Evolutionary conservation across 2,329 filamentous ascomycete genomes (phyloP), one percentile per base, ranked within the genome.

Genomic region (Pestalotiopsis sp.): DNA sequence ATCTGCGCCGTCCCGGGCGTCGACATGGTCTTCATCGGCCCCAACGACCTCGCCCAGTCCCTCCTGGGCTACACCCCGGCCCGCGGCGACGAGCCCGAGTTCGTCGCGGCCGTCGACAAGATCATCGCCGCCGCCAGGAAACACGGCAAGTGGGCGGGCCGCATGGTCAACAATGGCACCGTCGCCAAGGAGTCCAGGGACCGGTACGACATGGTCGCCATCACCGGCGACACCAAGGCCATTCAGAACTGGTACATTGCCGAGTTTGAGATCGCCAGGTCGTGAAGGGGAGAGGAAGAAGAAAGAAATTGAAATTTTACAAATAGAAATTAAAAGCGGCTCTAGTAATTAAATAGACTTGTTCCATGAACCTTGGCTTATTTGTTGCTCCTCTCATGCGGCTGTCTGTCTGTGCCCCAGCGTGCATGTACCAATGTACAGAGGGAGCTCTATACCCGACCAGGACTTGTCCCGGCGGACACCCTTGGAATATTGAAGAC

Each of bases 161-260:
- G 61, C 61, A 63, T 63, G 61, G 61, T 63, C 27, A 63, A 63
- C 61, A 63, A 63, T 12, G 61, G 61, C 36, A 39, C 61, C 31
- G 61, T 36, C 14, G 61, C 61, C 27, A 63, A 63, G 61, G 61
- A 63, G 61, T 23, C 25, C 27, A 31, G 38, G 27, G 20, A 23
- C 13, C 25, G 20, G 61, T 63, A 63, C 36, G 61, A 63, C 61
- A 63, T 41, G 61, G 61, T 63, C 5, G 61, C 61, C 31, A 41
- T 63, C 14, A 63, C 61, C 17, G 61, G 61, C 36, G 61, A 63
- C n/a, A 63, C 61, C 38, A 63, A 63, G 61, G 61, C 61, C n/a
- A 63, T 63, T 63, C 61, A 63, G 27, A 63, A 63, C 36, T 63
- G 61, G 61, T 63, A 63, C 36, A 63, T 63, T 23, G 25, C 61